phyloP scores from a whole-genome alignment of 176 grass and related monocot genomes.

The Ampelocalamus luodianensis region DNA sequence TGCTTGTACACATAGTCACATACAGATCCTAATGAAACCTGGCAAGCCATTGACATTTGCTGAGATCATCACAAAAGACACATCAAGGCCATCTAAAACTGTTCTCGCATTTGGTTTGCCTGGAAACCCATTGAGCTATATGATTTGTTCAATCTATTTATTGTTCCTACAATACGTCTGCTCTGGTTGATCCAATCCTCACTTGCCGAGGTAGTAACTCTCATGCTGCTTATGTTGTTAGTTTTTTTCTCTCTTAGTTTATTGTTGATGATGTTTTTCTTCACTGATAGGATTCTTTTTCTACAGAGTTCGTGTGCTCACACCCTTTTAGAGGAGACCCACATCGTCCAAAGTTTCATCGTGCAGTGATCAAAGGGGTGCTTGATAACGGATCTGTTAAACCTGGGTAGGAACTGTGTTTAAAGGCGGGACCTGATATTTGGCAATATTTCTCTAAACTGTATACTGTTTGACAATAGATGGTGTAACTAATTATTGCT shows the following conservation, averaged over 20 bases:
- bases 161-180: too few relatives aligned
- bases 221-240: background rate
- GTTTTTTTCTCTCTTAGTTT: slow-evolving; percentile 21
- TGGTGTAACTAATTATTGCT: background rate
- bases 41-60: too few relatives aligned
- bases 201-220: slow-evolving; percentile 68
- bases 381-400: slow-evolving; percentile 83
- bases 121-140: too few relatives aligned
- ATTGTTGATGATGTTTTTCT: slow-evolving; percentile 13
- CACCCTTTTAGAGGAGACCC: slow-evolving; percentile 68
- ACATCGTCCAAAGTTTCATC: slow-evolving; percentile 70
- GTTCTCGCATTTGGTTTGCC: too few relatives aligned
- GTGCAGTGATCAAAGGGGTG: slow-evolving; percentile 81
- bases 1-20: too few relatives aligned
- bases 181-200: slow-evolving; percentile 77
- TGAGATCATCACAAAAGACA: too few relatives aligned
- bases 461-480: background rate
- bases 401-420: slow-evolving; percentile 71
- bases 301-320: slow-evolving; percentile 63
- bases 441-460: background rate
- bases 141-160: too few relatives aligned
- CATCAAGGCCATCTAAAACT: too few relatives aligned
- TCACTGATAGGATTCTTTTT: slow-evolving; percentile 22
- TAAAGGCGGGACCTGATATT: slow-evolving; percentile 2
- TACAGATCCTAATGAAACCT: too few relatives aligned